A percentile compares a stretch with the other conserved stretches of the same genome.
Evolutionary conservation across 805 yeast species (phyloP).

Genomic region (Zygoascus biomembranicola): DNA sequence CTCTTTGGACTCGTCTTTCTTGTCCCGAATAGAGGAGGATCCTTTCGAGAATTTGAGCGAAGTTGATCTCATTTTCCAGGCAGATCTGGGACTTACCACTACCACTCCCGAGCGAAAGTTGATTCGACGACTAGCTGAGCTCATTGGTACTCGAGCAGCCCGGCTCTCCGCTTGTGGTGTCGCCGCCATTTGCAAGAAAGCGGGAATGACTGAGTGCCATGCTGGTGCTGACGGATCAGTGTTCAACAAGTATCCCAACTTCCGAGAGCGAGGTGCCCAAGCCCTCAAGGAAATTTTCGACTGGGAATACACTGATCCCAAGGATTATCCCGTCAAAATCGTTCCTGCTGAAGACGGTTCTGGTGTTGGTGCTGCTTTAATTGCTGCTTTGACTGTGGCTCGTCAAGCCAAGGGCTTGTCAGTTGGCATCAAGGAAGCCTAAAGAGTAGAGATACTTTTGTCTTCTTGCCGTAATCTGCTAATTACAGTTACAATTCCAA

Average conservation of each 20-base stretch:
- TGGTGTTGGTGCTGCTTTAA: constrained; percentile 97
- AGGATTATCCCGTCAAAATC: constrained; percentile 72
- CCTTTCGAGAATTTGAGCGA: constrained; percentile 76
- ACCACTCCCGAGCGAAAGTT: constrained; percentile 73
- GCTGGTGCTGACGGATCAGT: constrained; percentile 98
- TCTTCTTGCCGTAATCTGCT: too few species aligned
- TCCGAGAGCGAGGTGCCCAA: constrained; percentile 79
- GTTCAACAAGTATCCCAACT: constrained; percentile 86
- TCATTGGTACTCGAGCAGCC: constrained; percentile 87
- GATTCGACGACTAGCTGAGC: constrained; percentile 73
- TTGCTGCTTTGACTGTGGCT: constrained; percentile 87
- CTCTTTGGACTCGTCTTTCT: constrained; percentile 82
- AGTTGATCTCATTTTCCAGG: constrained; percentile 57
- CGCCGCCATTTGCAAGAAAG: constrained; percentile 87
- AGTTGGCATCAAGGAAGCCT: constrained; percentile 19
- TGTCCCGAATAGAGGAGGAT: constrained; percentile 82
- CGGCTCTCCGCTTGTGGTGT: constrained; percentile 91
- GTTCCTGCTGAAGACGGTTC: constrained; percentile 97
- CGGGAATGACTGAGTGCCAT: constrained; percentile 58
- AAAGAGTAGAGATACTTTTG: too few species aligned
- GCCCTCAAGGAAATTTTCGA: constrained; percentile 84
- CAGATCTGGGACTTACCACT: constrained; percentile 52
- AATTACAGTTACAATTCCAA: too few species aligned
- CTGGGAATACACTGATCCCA: constrained; percentile 47
- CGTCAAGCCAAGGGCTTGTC: constrained; percentile 57